These are phyloP conservation scores for Xylaria sp. DNA, from an alignment of 2,329 filamentous ascomycete genomes.

Conservation along the genomic window DNA sequence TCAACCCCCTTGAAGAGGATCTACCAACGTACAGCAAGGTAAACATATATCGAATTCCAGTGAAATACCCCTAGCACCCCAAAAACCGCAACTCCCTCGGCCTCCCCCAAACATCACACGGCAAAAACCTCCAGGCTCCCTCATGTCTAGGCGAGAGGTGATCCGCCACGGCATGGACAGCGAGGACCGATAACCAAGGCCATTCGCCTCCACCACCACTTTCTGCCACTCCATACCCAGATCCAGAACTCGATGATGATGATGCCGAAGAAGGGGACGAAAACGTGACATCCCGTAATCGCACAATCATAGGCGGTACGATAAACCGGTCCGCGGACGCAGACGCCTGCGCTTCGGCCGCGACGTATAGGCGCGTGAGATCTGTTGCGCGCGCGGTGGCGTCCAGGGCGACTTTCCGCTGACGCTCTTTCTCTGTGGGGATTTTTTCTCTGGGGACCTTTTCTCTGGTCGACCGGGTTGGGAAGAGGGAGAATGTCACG, in stretches of 20 bases:
- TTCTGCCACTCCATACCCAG: not conserved
- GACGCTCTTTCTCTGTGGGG: not conserved
- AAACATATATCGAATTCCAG: no score
- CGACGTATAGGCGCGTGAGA: slow-evolving; percentile 22
- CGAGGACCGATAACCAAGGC: slow-evolving; percentile 30
- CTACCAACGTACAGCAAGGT: no score
- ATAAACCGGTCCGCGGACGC: slow-evolving; percentile 21
- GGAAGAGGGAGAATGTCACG: slow-evolving; percentile 10
- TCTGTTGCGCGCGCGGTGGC: slow-evolving; percentile 10
- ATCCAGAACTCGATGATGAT: not conserved
- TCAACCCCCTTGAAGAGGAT: no score
- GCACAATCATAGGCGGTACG: slow-evolving; percentile 27
- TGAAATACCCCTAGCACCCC: not conserved
- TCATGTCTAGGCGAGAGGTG: slow-evolving; percentile 24
- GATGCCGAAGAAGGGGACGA: not conserved
- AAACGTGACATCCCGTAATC: slow-evolving; percentile 25
- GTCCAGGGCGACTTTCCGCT: not conserved
- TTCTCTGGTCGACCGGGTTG: not conserved
- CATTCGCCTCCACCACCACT: slow-evolving; percentile 16
- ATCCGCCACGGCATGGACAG: slow-evolving; percentile 30
- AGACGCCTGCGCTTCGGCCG: slow-evolving; percentile 16
- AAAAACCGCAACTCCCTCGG: slow-evolving; percentile 30
- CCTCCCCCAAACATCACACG: slow-evolving; percentile 32
- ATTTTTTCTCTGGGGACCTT: not conserved
- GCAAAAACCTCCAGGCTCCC: slow-evolving; percentile 33